These are phyloP conservation scores for Prunus kanzakura DNA, from an alignment of 306 rosid genomes.

Conservation along the genomic window DNA sequence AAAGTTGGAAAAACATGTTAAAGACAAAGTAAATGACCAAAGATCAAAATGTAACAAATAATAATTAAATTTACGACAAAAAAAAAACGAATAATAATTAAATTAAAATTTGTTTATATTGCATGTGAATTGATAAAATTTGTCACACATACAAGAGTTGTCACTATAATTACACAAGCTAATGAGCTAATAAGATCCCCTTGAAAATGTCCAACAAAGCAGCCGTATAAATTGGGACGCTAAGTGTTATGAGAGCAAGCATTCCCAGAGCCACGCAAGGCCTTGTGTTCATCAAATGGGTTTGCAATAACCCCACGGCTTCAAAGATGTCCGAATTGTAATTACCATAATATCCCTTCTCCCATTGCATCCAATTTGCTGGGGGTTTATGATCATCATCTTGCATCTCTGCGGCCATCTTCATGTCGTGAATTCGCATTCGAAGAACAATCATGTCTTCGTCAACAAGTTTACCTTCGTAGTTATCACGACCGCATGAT, in stretches of 20 bases:
- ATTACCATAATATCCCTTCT: slow-evolving; percentile 15
- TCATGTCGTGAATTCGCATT: slow-evolving; percentile 43
- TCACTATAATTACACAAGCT: neutral
- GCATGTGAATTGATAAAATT: neutral
- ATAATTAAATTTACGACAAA: neutral
- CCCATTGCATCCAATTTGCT: slow-evolving; percentile 40
- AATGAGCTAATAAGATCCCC: neutral
- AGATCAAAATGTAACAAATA: too few relatives aligned
- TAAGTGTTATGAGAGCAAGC: slow-evolving; percentile 21
- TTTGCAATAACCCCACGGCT: slow-evolving; percentile 32
- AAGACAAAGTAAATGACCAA: too few relatives aligned
- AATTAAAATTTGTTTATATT: neutral
- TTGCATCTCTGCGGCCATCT: slow-evolving; percentile 24
- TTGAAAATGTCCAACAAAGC: slow-evolving; percentile 14
- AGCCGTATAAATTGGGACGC: slow-evolving; percentile 20
- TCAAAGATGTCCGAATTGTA: slow-evolving; percentile 25
- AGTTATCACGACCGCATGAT: slow-evolving; percentile 31
- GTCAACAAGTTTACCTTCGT: slow-evolving; percentile 52
- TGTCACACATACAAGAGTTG: neutral
- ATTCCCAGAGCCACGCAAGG: slow-evolving; percentile 29
- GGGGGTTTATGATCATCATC: neutral
- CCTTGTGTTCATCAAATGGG: slow-evolving; percentile 31
- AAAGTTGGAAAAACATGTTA: too few relatives aligned
- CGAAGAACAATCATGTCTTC: slow-evolving; percentile 57
- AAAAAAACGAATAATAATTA: too few relatives aligned